These are phyloP conservation scores for Collariella sp. DNA, from an alignment of 495 filamentous ascomycete genomes.

Conservation along the genomic window DNA sequence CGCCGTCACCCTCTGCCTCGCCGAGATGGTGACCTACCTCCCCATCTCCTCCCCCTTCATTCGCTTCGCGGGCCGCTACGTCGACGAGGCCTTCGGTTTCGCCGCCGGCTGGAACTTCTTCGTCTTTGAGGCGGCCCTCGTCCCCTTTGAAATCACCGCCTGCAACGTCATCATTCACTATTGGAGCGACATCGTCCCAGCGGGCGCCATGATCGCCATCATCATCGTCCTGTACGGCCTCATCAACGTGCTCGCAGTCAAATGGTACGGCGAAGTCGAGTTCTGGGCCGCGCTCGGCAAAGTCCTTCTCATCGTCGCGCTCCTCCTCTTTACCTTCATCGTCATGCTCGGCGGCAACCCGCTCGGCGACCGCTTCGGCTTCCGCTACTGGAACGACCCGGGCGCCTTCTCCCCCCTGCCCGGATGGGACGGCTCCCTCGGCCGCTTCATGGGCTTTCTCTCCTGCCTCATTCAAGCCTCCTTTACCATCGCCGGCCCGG, in stretches of 20 bases:
- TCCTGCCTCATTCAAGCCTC: constrained; percentile 64
- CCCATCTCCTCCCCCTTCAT: constrained; percentile 78
- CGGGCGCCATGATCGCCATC: constrained; percentile 53
- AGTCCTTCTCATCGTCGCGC: constrained; percentile 55
- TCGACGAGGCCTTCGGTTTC: constrained; percentile 63
- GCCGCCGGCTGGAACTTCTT: constrained; percentile 71
- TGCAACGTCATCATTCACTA: constrained; percentile 60
- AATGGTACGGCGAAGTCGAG: constrained; percentile 52
- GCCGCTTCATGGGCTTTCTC: constrained; percentile 65
- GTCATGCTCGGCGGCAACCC: constrained; percentile 72
- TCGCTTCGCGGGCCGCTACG: constrained; percentile 70
- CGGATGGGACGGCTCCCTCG: constrained; percentile 50
- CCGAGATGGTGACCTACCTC: constrained; percentile 76
- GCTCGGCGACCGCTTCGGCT: constrained; percentile 58
- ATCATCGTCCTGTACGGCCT: constrained; percentile 51
- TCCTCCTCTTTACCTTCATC: constrained; percentile 64
- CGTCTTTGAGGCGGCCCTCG: constrained; percentile 55
- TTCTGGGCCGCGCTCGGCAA: constrained; percentile 62
- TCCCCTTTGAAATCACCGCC: constrained; percentile 65
- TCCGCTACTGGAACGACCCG: constrained; percentile 65
- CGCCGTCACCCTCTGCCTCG: constrained; percentile 58
- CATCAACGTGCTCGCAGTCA: constrained; percentile 53
- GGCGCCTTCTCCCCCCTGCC: constrained; percentile 58
- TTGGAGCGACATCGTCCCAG: constrained; percentile 57
- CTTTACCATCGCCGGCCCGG: constrained; percentile 74